Percentiles rank a stretch among this genome's conserved stretches.
Evolutionary conservation across 2,329 filamentous ascomycete genomes (phyloP).

Genomic region (Periconia sp.): DNA sequence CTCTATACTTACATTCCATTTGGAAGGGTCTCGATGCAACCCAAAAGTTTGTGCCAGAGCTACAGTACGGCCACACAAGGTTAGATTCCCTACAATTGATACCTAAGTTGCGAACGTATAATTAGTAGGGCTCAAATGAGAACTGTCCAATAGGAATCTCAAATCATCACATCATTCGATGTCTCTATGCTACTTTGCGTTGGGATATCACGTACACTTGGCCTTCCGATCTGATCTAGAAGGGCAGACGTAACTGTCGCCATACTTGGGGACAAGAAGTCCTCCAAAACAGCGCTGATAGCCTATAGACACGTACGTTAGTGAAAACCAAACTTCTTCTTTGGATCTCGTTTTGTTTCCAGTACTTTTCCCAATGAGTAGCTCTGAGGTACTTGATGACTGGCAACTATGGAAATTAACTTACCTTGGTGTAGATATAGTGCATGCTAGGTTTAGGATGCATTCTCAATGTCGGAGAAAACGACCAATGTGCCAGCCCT

Average conservation of each 20-base stretch:
- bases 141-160: too few relatives aligned
- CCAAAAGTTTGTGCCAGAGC: conserved; percentile 59
- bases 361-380: too few relatives aligned
- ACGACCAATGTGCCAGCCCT: conserved; percentile 41
- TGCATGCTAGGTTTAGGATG: conserved; percentile 41
- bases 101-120: conserved; percentile 30
- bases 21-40: conserved; percentile 56
- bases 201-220: not conserved
- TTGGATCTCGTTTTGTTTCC: too few relatives aligned
- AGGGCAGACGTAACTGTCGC: conserved; percentile 44
- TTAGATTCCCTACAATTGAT: conserved; percentile 51
- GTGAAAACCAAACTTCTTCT: not conserved
- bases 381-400: too few relatives aligned
- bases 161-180: too few relatives aligned
- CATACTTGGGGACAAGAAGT: conserved; percentile 46
- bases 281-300: conserved; percentile 45
- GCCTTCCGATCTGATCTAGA: conserved; percentile 44
- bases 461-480: conserved; percentile 38
- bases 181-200: too few relatives aligned
- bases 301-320: conserved; percentile 14
- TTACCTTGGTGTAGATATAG: conserved; percentile 44
- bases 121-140: too few relatives aligned
- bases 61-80: conserved; percentile 56
- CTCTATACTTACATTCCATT: conserved; percentile 46
- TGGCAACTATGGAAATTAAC: not conserved